Evolutionary conservation across 768 basidiomycete species (phyloP).

Genomic region (Tulasnella sp.): DNA sequence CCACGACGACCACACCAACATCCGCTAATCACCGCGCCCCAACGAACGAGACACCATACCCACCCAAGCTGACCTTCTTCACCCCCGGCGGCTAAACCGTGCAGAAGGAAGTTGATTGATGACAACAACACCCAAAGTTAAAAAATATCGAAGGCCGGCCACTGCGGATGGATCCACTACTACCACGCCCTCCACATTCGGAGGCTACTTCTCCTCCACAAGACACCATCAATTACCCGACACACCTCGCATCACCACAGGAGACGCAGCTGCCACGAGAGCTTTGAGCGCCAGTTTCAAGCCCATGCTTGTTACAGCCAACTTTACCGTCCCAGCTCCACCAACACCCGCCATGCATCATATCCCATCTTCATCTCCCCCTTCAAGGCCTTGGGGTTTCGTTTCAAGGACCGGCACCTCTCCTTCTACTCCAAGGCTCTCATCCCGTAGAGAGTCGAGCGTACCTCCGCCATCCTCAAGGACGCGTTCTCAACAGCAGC

Average conservation of each 20-base stretch:
- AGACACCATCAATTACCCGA: not conserved
- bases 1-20: conserved; percentile 3
- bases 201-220: not conserved
- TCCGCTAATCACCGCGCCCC: not conserved
- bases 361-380: not conserved
- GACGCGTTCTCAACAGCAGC: not conserved
- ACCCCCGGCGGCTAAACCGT: not conserved
- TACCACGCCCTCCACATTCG: not conserved
- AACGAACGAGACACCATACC: not conserved
- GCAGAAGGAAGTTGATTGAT: not conserved
- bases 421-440: not conserved
- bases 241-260: not conserved
- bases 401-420: not conserved
- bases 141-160: not conserved
- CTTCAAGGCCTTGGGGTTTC: not conserved
- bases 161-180: not conserved
- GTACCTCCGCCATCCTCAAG: not conserved
- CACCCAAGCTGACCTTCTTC: not conserved
- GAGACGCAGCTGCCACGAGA: not conserved
- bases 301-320: not conserved
- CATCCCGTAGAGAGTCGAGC: not conserved
- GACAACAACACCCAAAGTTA: not conserved
- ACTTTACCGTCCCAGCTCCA: not conserved
- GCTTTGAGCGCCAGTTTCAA: not conserved
- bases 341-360: not conserved